Evolutionary conservation across 2,329 filamentous ascomycete species (phyloP).

Genomic region (Boeremia exigua): DNA sequence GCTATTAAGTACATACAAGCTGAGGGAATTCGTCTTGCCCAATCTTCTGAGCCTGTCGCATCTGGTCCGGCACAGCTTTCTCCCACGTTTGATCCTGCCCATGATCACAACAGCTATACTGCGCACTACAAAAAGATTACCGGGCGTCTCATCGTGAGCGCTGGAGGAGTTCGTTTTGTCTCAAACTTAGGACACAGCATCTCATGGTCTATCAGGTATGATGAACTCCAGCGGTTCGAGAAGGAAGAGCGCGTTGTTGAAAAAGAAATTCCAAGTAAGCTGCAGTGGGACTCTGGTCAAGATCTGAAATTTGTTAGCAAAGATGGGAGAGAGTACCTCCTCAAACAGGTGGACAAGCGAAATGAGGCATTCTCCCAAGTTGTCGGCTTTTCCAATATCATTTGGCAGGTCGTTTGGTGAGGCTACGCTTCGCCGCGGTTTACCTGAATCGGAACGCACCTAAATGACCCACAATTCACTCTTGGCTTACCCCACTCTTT

Average conservation of each 20-base stretch:
- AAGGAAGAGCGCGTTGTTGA: constrained; percentile 32
- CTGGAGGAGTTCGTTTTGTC: constrained; percentile 27
- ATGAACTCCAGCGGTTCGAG: constrained; percentile 27
- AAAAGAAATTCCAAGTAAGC: constrained; percentile 25
- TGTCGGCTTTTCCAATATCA: constrained; percentile 34
- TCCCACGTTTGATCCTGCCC: constrained; percentile 3
- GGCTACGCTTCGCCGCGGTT: background rate
- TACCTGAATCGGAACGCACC: background rate
- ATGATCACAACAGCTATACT: constrained; percentile 31
- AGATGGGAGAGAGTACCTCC: constrained; percentile 17
- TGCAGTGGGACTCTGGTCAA: constrained; percentile 24
- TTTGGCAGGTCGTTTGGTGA: constrained; percentile 43
- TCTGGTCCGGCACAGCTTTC: background rate
- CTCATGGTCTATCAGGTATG: constrained; percentile 24
- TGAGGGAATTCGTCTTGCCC: constrained; percentile 23
- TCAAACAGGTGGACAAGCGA: constrained; percentile 31
- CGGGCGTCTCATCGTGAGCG: constrained; percentile 27
- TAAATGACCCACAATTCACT: constrained; percentile 1
- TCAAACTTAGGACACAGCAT: constrained; percentile 17
- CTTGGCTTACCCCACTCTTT: constrained; percentile 11
- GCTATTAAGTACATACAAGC: constrained; percentile 41
- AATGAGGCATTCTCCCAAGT: constrained; percentile 43
- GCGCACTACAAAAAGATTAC: constrained; percentile 20
- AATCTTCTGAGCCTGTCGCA: background rate
- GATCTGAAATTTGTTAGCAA: constrained; percentile 28